Conservation (phyloP, 768 basidiomycete genomes). For the Atractiella rhizophila region DNA sequence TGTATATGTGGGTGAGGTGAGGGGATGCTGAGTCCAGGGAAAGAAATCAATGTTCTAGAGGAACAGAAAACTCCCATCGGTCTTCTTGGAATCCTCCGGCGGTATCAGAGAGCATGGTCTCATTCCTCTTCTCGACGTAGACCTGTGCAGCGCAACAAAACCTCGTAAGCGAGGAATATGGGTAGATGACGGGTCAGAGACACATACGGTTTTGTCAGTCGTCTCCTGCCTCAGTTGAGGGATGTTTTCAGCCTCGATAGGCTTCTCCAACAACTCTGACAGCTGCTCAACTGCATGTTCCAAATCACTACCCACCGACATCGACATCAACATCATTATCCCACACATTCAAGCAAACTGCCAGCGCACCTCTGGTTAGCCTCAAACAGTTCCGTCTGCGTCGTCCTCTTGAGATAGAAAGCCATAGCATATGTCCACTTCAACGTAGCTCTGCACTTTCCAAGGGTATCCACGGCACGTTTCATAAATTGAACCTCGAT, state of each 20-base stretch:
- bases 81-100: slow-evolving; percentile 67
- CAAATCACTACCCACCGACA: slow-evolving; percentile 37
- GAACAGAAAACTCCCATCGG: slow-evolving; percentile 30
- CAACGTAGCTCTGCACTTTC: slow-evolving; percentile 57
- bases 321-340: background rate
- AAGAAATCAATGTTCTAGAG: no score
- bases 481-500: slow-evolving; percentile 98
- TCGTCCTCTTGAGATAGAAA: slow-evolving; percentile 71
- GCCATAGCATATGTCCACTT: slow-evolving; percentile 99
- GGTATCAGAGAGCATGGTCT: slow-evolving; percentile 84
- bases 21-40: no score
- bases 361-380: slow-evolving; percentile 63
- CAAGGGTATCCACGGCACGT: slow-evolving; percentile 66
- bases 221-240: slow-evolving; percentile 63
- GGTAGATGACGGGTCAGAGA: background rate
- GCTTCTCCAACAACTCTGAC: slow-evolving; percentile 74
- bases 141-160: slow-evolving; percentile 33
- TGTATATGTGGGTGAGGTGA: no score
- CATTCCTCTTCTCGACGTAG: slow-evolving; percentile 90
- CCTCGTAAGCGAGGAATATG: background rate
- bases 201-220: slow-evolving; percentile 70
- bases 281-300: slow-evolving; percentile 88
- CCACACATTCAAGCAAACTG: background rate
- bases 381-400: slow-evolving; percentile 84
- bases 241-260: slow-evolving; percentile 62